A percentile compares a stretch with the other conserved stretches of the same genome.
These are phyloP conservation scores for Blastomyces silverae DNA, from an alignment of 2,329 filamentous ascomycete genomes.

Conservation along the genomic window DNA sequence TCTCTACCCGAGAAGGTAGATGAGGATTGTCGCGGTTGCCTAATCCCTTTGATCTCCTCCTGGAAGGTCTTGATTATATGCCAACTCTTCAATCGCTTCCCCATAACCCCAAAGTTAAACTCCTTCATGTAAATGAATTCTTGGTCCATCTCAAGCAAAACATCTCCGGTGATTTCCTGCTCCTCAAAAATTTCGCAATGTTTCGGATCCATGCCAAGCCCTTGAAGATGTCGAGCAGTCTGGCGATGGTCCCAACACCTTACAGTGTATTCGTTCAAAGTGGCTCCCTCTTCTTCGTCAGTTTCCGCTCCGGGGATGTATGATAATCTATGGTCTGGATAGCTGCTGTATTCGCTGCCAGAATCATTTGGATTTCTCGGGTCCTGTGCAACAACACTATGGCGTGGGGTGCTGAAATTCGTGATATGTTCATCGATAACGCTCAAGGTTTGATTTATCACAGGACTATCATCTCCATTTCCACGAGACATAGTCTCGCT, in stretches of 20 bases:
- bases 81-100: constrained; percentile 85
- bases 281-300: constrained; percentile 71
- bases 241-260: constrained; percentile 70
- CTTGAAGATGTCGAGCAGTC: constrained; percentile 84
- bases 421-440: constrained; percentile 98
- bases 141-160: constrained; percentile 90
- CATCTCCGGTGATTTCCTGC: constrained; percentile 92
- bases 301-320: constrained; percentile 86
- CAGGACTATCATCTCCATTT: constrained; percentile 58
- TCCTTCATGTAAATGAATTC: constrained; percentile 92
- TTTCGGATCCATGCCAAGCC: constrained; percentile 72
- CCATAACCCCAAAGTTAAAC: constrained; percentile 87
- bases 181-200: constrained; percentile 94
- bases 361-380: constrained; percentile 60
- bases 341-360: constrained; percentile 81
- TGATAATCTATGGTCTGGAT: constrained; percentile 68
- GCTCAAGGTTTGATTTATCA: constrained; percentile 89
- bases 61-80: constrained; percentile 91
- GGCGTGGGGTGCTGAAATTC: constrained; percentile 62
- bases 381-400: constrained; percentile 46
- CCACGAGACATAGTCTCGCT: constrained; percentile 44
- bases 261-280: constrained; percentile 68
- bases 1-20: constrained; percentile 40
- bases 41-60: constrained; percentile 66
- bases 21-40: constrained; percentile 38